A percentile compares a stretch with the other conserved stretches of the same genome.
phyloP scores from a whole-genome alignment of 2,329 filamentous ascomycete species.

The Saccharata proteae region DNA sequence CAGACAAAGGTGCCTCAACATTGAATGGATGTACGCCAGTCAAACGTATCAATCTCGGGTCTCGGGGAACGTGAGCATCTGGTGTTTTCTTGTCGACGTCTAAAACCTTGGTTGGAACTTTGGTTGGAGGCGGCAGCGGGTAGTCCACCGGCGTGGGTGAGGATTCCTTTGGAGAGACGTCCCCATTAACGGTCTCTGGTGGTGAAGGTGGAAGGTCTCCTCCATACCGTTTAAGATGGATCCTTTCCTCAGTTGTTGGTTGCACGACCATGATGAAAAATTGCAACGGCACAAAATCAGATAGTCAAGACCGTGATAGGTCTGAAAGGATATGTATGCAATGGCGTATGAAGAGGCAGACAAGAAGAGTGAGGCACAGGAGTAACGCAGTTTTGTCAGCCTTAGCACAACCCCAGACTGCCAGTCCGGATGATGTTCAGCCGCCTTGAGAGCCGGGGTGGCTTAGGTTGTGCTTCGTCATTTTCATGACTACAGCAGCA shows the following conservation, averaged over 20 bases:
- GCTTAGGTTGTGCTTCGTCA: too few species aligned
- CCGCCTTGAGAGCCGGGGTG: too few species aligned
- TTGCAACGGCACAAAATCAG: background rate
- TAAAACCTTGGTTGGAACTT: conserved; percentile 47
- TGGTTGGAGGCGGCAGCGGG: conserved; percentile 56
- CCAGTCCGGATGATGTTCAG: too few species aligned
- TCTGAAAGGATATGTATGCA: too few species aligned
- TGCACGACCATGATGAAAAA: conserved; percentile 9
- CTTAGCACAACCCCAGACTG: too few species aligned
- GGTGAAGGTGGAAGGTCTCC: conserved; percentile 23
- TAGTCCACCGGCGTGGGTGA: conserved; percentile 40
- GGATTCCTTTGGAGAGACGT: conserved; percentile 43
- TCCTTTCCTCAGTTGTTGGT: conserved; percentile 13
- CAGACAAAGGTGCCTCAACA: conserved; percentile 68
- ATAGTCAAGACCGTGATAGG: conserved; percentile 1
- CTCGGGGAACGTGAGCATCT: conserved; percentile 67
- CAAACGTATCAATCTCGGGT: conserved; percentile 69
- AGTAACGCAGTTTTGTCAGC: too few species aligned
- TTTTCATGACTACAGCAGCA: too few species aligned
- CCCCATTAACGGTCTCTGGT: conserved; percentile 19
- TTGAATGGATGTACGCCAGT: conserved; percentile 90
- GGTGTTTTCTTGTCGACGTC: conserved; percentile 73
- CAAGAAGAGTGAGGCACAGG: background rate
- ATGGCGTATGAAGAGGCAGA: background rate
- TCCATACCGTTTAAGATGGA: conserved; percentile 12